Conservation (phyloP, 108 stramenopile genomes). For the Cyclotella choctawhatcheeana region DNA sequence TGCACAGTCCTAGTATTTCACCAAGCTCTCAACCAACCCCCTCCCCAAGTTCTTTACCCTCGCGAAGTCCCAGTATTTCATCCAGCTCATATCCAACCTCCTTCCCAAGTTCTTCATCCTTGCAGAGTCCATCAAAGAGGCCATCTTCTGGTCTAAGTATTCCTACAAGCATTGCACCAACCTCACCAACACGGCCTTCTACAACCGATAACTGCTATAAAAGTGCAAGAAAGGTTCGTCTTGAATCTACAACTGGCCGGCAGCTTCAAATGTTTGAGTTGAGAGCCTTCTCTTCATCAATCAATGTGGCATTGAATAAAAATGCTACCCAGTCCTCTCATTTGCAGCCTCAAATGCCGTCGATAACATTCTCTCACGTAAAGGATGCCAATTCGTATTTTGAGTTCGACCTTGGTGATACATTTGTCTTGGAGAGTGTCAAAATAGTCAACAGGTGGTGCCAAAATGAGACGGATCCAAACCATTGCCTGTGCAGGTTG, state of each 20-base stretch:
- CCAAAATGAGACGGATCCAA: not conserved
- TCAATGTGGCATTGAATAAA: not conserved
- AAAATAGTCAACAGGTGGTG: not conserved
- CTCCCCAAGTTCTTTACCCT: no score
- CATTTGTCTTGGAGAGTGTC: not conserved
- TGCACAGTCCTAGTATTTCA: no score
- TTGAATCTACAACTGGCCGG: not conserved
- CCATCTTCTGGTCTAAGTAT: no score
- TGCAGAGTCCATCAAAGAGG: no score
- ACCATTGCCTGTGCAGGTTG: not conserved
- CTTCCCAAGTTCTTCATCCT: no score
- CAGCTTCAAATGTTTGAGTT: not conserved
- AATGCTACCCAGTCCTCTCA: not conserved
- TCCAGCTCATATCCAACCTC: no score
- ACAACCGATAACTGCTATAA: no score
- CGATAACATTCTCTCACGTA: not conserved
- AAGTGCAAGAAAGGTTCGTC: not conserved
- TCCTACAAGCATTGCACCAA: no score
- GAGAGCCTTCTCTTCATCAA: not conserved
- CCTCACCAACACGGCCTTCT: no score
- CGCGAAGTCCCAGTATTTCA: no score
- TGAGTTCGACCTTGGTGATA: not conserved
- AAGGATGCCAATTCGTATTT: not conserved
- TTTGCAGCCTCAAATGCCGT: not conserved
- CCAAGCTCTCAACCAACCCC: no score